A percentile compares a stretch with the other conserved stretches of the same genome.
Evolutionary conservation across 2,329 filamentous ascomycete species (phyloP).

Genomic region (Plectosphaerella sp.): DNA sequence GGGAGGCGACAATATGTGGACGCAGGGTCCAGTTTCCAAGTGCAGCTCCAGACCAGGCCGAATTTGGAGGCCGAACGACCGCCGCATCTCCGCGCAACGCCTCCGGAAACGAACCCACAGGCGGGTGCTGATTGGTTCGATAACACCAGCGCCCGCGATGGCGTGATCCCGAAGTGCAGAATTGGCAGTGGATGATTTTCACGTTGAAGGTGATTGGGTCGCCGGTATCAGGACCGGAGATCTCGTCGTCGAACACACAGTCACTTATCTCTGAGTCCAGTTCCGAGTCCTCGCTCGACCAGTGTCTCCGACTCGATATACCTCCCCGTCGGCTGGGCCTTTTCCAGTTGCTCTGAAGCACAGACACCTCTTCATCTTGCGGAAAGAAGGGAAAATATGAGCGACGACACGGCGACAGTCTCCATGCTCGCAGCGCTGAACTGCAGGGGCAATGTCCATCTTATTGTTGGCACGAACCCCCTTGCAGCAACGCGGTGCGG

Average conservation of each 20-base stretch:
- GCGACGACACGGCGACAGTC: constrained; percentile 13
- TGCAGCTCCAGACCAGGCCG: no score
- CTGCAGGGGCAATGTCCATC: constrained; percentile 67
- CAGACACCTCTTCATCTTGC: background rate
- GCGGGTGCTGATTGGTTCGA: background rate
- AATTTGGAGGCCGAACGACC: no score
- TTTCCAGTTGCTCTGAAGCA: no score
- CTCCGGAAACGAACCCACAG: background rate
- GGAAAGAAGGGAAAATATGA: background rate
- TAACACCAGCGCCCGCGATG: background rate
- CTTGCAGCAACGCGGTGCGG: constrained; percentile 80
- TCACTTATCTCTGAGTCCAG: background rate
- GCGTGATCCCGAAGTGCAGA: constrained; percentile 2
- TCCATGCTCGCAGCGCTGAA: constrained; percentile 71
- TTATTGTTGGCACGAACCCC: constrained; percentile 82
- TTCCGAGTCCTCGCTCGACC: no score
- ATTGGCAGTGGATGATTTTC: background rate
- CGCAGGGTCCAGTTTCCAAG: no score
- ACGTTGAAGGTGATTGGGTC: background rate
- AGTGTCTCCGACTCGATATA: no score
- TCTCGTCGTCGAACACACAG: background rate
- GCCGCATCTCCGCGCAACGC: background rate
- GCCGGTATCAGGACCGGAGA: background rate
- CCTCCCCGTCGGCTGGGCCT: no score
- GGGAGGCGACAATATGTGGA: no score